Evolutionary conservation across 2,329 filamentous ascomycete genomes (phyloP), one percentile per base, ranked within the genome.

Genomic region (Microdochium trichocladiopsis): DNA sequence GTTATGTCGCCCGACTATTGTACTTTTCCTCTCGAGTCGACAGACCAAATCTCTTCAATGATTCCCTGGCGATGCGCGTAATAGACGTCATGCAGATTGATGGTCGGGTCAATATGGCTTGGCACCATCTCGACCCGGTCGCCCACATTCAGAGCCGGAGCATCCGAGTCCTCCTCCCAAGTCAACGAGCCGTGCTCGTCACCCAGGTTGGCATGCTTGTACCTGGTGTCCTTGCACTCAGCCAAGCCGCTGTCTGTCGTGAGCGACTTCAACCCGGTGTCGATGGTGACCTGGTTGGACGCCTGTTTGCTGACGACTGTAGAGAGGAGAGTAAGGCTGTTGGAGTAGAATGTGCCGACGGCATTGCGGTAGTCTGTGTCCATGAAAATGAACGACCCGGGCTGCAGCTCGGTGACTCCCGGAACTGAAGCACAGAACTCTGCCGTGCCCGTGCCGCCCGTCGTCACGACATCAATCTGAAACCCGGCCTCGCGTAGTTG

Each of bases 351-450:
- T 0, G 66, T 63, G 1, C 77, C 77, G 0, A 80, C 67, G 0
- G 77, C 77, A 50, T 76, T 75, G 2, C 76, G 71, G 56, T 80
- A 80, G 57, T 80, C 77, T 2, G 76, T 77, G 52, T 80, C 77
- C 77, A 80, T 80, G 59, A 80, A 80, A 52, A 80, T 70, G 53
- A 80, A 80, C 0, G 73, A 77, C 0, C 77, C 77, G 0, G 77
- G 77, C 57, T 80, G 77, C 2, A 80, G 64, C 57, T 80, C 77
- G 1, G 76, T 80, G 0, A 80, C 69, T 0, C 76, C 77, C 0
- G 72, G 69, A 0, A 77, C 74, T 0, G 64, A 69, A 2, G 70
- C 76, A 51, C 77, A 80, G 56, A 80, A 79, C 54, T 79, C 76
- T 2, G 71, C 74, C 1, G 76, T 79, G 8, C 76, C 76, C 0